A percentile compares a stretch with the other conserved stretches of the same genome.
Conservation (phyloP, 768 basidiomycete species). For the Podaxis sp. region DNA sequence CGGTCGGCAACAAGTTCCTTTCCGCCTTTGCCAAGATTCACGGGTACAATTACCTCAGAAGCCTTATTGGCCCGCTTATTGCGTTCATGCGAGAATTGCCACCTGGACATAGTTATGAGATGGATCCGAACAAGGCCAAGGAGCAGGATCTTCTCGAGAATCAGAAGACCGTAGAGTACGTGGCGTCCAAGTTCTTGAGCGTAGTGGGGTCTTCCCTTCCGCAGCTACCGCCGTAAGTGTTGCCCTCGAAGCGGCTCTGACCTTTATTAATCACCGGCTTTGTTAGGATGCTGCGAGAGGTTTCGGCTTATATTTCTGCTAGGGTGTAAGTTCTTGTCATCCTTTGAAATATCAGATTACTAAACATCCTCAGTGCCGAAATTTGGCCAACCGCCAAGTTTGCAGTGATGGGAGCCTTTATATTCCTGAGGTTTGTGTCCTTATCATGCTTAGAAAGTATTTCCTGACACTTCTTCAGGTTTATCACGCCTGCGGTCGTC, state of each 20-base stretch:
- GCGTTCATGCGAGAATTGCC: conserved; percentile 73
- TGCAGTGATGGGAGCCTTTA: conserved; percentile 84
- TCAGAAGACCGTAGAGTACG: conserved; percentile 64
- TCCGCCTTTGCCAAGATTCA: conserved; percentile 87
- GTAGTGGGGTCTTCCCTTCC: conserved; percentile 71
- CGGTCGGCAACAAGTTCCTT: conserved; percentile 82
- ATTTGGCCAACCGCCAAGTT: conserved; percentile 81
- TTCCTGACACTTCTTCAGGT: conserved; percentile 43
- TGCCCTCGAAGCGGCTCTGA: background rate
- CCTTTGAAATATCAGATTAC: background rate
- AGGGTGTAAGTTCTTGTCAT: conserved; percentile 57
- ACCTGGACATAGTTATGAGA: conserved; percentile 69
- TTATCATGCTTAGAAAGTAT: background rate
- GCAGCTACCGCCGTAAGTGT: conserved; percentile 69
- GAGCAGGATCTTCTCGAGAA: conserved; percentile 68
- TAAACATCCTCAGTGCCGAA: conserved; percentile 38
- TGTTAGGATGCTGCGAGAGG: conserved; percentile 79
- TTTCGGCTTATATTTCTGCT: conserved; percentile 77
- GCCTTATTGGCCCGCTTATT: conserved; percentile 73
- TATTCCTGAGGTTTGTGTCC: conserved; percentile 70
- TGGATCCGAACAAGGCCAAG: conserved; percentile 64
- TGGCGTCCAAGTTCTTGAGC: conserved; percentile 73
- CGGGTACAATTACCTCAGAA: conserved; percentile 89
- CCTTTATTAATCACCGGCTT: background rate
- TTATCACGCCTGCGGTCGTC: conserved; percentile 90